Evolutionary conservation across 1,139 yeast species (phyloP), one percentile per base, ranked within the genome.

Genomic region (Pichia terricola): DNA sequence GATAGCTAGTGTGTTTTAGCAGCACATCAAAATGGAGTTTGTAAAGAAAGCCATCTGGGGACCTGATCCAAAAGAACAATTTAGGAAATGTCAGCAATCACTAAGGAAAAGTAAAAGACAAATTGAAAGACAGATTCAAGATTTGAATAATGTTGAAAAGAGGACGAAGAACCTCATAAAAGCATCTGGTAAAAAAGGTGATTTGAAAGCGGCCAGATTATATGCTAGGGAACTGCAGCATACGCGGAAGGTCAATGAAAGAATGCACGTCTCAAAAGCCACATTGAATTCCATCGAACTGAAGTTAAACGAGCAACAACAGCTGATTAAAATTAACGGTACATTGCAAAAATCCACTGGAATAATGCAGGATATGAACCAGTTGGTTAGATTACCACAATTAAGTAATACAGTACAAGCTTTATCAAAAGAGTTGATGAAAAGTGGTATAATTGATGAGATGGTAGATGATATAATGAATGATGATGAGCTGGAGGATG

Each of bases 391-490:
- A 51, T 62, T 94, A 47, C 97, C 97, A 0, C 91, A 84, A 51
- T 68, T 94, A 42, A 79, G 79, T 60, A 79, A 77, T 25, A 82
- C 95, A 0, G 88, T 91, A 87, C 83, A 82, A 58, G 94, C 82
- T 54, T 67, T 94, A 49, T 84, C 91, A 50, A 81, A 77, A 58
- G 98, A 94, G 62, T 72, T 94, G 58, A 81, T 85, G 77, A 85
- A 83, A 61, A 79, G 95, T 3, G 98, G 98, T 0, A 76, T 94
- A 41, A 88, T 94, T 49, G 88, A 85, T 54, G 98, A 94, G 60
- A 91, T 94, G 97, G 80, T 89, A 63, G 88, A 85, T 46, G 98
- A 94, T 59, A 79, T 87, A 56, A 69, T 91, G 47, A 97, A 89
- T 50, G 66, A 74, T 44, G 87, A 80, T 44, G 82, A 72, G 37